Percentiles rank a stretch among this genome's conserved stretches.
Conservation (phyloP, 352 stramenopile species). For the Stephanocyclus meneghinianus region DNA sequence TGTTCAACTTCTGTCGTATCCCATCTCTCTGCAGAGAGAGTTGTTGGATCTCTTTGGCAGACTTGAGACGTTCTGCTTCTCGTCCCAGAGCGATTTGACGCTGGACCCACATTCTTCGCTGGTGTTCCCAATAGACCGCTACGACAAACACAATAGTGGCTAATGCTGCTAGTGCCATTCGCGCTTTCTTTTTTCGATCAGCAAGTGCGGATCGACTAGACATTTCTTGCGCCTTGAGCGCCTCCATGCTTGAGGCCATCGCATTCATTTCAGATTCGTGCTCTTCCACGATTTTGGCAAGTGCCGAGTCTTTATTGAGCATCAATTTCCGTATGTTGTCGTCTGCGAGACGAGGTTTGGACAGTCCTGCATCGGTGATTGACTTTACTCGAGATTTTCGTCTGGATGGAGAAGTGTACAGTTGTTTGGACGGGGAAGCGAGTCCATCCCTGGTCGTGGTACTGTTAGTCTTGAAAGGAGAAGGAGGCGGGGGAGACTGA, state of each 20-base stretch:
- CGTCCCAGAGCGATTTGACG: constrained; percentile 1
- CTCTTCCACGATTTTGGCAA: constrained; percentile 46
- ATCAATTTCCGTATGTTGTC: constrained; percentile 29
- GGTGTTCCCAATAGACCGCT: constrained; percentile 9
- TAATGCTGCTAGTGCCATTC: neutral
- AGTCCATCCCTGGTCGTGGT: neutral
- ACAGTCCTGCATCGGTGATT: constrained; percentile 8
- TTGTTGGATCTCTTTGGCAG: constrained; percentile 1
- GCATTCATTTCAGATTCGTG: constrained; percentile 37
- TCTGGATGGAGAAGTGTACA: neutral
- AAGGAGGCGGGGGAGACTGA: neutral
- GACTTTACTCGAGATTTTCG: constrained; percentile 1
- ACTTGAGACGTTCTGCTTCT: constrained; percentile 5
- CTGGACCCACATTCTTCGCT: constrained; percentile 1
- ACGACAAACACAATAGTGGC: neutral
- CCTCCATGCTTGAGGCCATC: constrained; percentile 26
- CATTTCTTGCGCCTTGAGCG: constrained; percentile 13
- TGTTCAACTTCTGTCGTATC: constrained; percentile 5
- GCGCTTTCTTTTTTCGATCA: neutral
- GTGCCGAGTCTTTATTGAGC: constrained; percentile 27
- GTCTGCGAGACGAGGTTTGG: constrained; percentile 17
- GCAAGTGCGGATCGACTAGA: neutral
- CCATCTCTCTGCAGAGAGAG: constrained; percentile 1
- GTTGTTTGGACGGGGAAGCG: neutral
- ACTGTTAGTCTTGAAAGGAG: neutral